phyloP scores from a whole-genome alignment of 805 yeast species.

The Candida anglica region DNA sequence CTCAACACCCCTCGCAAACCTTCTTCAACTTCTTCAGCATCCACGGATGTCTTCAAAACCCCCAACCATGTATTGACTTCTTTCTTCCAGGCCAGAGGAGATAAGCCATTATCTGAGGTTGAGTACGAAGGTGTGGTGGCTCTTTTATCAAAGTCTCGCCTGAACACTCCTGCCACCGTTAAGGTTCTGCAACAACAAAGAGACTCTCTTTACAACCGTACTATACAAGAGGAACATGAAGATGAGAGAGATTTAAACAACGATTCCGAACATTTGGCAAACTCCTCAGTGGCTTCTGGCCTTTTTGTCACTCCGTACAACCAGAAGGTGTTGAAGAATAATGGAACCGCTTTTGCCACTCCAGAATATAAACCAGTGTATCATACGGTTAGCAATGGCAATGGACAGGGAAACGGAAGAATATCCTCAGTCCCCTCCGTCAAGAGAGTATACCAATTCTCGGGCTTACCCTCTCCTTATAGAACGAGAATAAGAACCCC shows the following conservation, averaged over 20 bases:
- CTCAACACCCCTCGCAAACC: conserved; percentile 7
- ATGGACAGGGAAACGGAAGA: conserved; percentile 13
- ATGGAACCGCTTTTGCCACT: conserved; percentile 18
- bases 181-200: background rate
- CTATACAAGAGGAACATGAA: background rate
- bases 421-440: conserved; percentile 22
- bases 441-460: conserved; percentile 41
- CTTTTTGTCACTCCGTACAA: conserved; percentile 21
- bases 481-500: conserved; percentile 37
- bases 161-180: conserved; percentile 2
- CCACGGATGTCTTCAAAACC: conserved; percentile 8
- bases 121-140: conserved; percentile 82
- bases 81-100: conserved; percentile 74
- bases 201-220: background rate
- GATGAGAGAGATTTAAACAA: background rate
- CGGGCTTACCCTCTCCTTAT: conserved; percentile 44
- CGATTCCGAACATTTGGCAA: too few species aligned
- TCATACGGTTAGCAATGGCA: conserved; percentile 27
- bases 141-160: conserved; percentile 28
- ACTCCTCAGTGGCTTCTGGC: conserved; percentile 4
- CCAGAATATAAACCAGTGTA: conserved; percentile 38
- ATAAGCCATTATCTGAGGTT: conserved; percentile 63
- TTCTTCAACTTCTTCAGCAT: conserved; percentile 7
- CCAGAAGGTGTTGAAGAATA: conserved; percentile 25
- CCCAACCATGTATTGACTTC: conserved; percentile 59